Evolutionary conservation across 768 basidiomycete genomes (phyloP).

Genomic region (Trametes coccinea): DNA sequence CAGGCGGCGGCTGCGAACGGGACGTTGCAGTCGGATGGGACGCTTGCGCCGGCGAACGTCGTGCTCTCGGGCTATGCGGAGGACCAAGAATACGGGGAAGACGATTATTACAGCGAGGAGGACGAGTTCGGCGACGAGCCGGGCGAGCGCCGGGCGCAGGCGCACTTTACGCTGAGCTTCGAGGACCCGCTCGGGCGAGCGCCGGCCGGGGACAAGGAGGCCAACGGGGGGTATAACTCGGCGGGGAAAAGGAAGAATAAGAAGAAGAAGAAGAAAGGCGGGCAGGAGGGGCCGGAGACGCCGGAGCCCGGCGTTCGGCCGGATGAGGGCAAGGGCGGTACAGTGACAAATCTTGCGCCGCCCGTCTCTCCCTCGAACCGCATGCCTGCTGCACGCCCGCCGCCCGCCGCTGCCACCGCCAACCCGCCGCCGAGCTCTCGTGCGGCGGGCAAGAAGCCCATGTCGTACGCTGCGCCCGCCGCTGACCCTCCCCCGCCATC

Average conservation of each 20-base stretch:
- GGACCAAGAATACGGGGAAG: conserved; percentile 40
- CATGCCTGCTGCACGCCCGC: conserved; percentile 44
- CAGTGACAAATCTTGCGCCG: conserved; percentile 39
- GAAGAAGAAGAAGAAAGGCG: conserved; percentile 24
- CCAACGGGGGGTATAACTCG: conserved; percentile 13
- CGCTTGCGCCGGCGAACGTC: conserved; percentile 27
- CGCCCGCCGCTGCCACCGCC: conserved; percentile 38
- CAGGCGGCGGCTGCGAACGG: conserved; percentile 43
- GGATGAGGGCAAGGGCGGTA: conserved; percentile 18
- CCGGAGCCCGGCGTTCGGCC: conserved; percentile 25
- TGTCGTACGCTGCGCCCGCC: conserved; percentile 61
- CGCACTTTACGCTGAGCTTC: conserved; percentile 44
- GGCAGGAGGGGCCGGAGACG: conserved; percentile 25
- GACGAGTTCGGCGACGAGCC: conserved; percentile 42
- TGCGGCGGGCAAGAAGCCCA: conserved; percentile 91
- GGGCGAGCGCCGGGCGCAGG: conserved; percentile 31
- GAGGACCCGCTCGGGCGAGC: conserved; percentile 30
- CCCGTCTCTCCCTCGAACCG: conserved; percentile 40
- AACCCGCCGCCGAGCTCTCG: conserved; percentile 71
- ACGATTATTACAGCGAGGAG: conserved; percentile 50
- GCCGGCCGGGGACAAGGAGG: conserved; percentile 23
- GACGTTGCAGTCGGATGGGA: conserved; percentile 14
- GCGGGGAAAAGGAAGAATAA: conserved; percentile 23
- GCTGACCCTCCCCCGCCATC: conserved; percentile 36
- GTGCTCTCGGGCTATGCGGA: conserved; percentile 37